Evolutionary conservation across 2,329 filamentous ascomycete genomes (phyloP), one percentile per base, ranked within the genome.

Genomic region (Trichoderma sp.): DNA sequence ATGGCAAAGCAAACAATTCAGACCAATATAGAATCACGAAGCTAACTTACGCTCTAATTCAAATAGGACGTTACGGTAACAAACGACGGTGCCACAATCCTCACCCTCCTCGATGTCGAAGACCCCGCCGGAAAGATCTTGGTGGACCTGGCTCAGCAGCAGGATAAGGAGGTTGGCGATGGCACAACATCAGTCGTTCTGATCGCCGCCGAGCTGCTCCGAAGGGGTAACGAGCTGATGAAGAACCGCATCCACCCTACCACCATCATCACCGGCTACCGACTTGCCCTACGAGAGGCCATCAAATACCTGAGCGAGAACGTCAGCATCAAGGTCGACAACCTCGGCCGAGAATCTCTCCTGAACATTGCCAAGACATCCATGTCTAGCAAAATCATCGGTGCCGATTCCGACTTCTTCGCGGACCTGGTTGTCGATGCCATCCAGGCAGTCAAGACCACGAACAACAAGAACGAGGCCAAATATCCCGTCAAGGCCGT

Each of bases 221-320:
- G 92, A 80, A 88, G 96, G 82, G 96, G 90, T 72, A 99, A 99
- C 85, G 96, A 99, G 84, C 88, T 99, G 74, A 96, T 98, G 92
- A 97, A 96, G 87, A 99, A 98, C 88, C 92, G 94, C 81, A 99
- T 99, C 88, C 96, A 99, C 84, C 96, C 96, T 68, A 99, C 96
- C 31, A 99, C 96, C 71, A 98, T 99, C 83, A 99, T 99, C 80
- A 98, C 94, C 72, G 96, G 96, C 77, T 99, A 99, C 87, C 89
- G 96, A 77, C 88, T 99, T 77, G 96, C 96, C 71, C 87, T 99
- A 74, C 89, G 96, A 77, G 96, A 99, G 85, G 96, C 96, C 70
- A 91, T 99, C 79, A 96, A 97, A 83, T 99, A 97, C 84, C 96
- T 99, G 91, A 95, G 93, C 83, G 96, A 99, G 82, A 97, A 98